A percentile compares a stretch with the other conserved stretches of the same genome.
These are phyloP conservation scores for Penicillium sclerotigenum DNA, from an alignment of 2,329 filamentous ascomycete species.

Conservation along the genomic window DNA sequence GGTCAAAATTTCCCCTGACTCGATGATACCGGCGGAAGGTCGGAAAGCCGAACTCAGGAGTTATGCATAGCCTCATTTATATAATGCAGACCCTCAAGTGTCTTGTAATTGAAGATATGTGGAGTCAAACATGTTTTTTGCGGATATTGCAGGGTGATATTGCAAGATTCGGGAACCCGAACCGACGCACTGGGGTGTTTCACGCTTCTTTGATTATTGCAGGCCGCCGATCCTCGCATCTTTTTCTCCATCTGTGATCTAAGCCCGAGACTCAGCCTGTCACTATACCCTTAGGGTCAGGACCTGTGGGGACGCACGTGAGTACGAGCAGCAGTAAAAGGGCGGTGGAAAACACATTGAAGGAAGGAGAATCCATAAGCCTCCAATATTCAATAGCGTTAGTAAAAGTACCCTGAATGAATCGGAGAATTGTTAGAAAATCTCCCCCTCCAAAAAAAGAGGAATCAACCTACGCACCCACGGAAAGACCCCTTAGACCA, in stretches of 20 bases:
- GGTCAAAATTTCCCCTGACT: not conserved
- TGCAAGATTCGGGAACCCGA: not conserved
- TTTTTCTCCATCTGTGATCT: conserved; percentile 27
- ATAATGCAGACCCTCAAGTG: not conserved
- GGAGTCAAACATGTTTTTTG: not conserved
- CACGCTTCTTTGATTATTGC: not conserved
- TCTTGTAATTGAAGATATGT: not conserved
- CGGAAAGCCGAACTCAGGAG: not conserved
- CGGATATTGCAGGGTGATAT: not conserved
- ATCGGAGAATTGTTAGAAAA: not conserved
- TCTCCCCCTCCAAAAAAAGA: not conserved
- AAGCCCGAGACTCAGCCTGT: conserved; percentile 32
- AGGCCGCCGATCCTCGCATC: not conserved
- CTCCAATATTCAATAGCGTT: conserved; percentile 39
- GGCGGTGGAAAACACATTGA: conserved; percentile 39
- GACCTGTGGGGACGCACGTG: conserved; percentile 31
- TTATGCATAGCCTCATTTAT: not conserved
- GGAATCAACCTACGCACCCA: conserved; percentile 31
- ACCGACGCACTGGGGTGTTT: not conserved
- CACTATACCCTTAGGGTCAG: conserved; percentile 33
- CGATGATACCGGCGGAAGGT: not conserved
- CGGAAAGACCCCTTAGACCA: conserved; percentile 43
- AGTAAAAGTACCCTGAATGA: conserved; percentile 38
- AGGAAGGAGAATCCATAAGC: conserved; percentile 40
- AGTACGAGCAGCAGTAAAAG: conserved; percentile 37